phyloP scores from a whole-genome alignment of 148 eudicot genomes.

The Rhododendron henanense region DNA sequence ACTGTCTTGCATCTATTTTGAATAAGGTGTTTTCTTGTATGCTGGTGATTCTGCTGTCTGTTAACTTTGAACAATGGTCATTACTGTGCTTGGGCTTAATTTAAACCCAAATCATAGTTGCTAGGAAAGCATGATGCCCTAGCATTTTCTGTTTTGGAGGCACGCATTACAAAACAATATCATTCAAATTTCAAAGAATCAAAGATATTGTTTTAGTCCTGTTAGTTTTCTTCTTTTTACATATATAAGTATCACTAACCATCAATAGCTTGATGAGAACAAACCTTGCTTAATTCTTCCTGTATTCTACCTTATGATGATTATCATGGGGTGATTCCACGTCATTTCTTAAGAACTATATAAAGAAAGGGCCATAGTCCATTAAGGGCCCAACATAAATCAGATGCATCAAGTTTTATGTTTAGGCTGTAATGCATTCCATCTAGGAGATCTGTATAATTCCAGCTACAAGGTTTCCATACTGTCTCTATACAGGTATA shows the following conservation, averaged over 20 bases:
- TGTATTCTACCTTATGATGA: not conserved
- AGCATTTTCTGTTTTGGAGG: not conserved
- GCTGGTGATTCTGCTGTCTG: not conserved
- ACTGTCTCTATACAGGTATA: not conserved
- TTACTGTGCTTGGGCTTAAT: not conserved
- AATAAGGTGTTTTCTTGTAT: not conserved
- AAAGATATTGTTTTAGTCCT: not conserved
- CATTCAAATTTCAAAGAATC: not conserved
- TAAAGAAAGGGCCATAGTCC: constrained; percentile 1
- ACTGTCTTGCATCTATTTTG: not conserved
- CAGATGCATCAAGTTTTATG: not conserved
- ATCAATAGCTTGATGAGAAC: constrained; percentile 4
- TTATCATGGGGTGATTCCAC: not conserved
- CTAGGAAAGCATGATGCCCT: not conserved
- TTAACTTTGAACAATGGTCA: not conserved
- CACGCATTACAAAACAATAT: not conserved
- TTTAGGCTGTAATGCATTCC: not conserved
- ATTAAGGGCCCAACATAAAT: not conserved
- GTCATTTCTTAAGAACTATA: not conserved
- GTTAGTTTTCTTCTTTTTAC: not conserved
- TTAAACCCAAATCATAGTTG: not conserved
- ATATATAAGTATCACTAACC: not conserved
- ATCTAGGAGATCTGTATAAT: constrained; percentile 1
- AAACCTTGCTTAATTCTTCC: not conserved
- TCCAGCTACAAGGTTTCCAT: not conserved